Evolutionary conservation across 164 flowering plant species (phyloP).

Genomic region (Warburgia ugandensis): DNA sequence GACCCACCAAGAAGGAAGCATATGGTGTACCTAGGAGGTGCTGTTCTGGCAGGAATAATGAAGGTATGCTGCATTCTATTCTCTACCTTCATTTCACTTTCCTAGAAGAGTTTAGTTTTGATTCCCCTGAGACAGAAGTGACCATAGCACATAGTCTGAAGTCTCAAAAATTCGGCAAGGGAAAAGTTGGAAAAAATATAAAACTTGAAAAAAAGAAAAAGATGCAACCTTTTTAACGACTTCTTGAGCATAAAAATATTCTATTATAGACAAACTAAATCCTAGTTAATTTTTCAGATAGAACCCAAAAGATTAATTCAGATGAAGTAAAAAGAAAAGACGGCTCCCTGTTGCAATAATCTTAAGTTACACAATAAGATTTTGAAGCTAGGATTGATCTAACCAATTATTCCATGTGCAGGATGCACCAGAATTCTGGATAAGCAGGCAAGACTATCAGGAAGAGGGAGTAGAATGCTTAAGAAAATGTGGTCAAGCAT

Average conservation of each 20-base stretch:
- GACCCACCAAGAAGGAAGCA: conserved; percentile 98
- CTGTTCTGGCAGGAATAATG: conserved; percentile 97
- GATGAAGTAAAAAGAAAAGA: neutral
- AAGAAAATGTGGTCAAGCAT: conserved; percentile 79
- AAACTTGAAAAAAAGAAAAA: neutral
- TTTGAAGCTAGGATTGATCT: neutral
- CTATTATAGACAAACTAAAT: neutral
- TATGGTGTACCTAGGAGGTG: conserved; percentile 97
- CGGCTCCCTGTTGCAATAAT: neutral
- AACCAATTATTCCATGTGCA: conserved; percentile 19
- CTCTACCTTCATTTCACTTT: neutral
- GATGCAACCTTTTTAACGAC: neutral
- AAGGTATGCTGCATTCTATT: conserved; percentile 34
- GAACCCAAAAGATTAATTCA: neutral
- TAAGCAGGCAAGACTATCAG: conserved; percentile 74
- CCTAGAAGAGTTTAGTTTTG: neutral
- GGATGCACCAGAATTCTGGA: conserved; percentile 99
- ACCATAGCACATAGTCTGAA: too few relatives aligned
- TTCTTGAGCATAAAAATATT: too few relatives aligned
- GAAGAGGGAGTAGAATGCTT: conserved; percentile 86
- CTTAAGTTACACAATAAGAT: too few relatives aligned
- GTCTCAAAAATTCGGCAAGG: too few relatives aligned
- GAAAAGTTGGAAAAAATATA: too few relatives aligned
- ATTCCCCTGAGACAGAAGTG: too few relatives aligned
- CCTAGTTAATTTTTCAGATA: neutral